Percentiles rank a stretch among this genome's conserved stretches.
Conservation (phyloP, 192 early-diverging fungal species). For the Rhizophagus clarus region DNA sequence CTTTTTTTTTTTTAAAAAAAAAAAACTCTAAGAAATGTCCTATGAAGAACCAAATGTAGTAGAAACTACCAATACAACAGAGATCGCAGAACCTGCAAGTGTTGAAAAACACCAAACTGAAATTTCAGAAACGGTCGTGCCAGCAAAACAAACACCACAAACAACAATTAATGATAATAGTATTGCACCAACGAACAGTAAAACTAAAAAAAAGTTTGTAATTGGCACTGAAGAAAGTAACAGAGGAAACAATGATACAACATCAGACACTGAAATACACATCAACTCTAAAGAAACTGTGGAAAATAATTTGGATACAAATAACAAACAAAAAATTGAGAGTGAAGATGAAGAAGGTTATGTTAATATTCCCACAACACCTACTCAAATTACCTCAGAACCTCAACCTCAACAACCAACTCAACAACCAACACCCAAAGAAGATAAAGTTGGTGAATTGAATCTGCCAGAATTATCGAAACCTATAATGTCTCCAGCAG, state of each 20-base stretch:
- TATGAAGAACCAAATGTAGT: neutral
- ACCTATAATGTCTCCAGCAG: neutral
- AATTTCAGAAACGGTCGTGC: neutral
- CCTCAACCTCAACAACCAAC: neutral
- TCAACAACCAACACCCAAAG: neutral
- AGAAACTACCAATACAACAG: neutral
- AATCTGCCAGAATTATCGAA: neutral
- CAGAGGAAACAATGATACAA: neutral
- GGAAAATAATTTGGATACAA: conserved; percentile 15
- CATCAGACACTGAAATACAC: neutral
- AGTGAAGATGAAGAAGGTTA: neutral
- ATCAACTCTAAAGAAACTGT: neutral
- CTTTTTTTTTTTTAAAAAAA: neutral
- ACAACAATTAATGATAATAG: neutral
- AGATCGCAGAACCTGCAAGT: neutral
- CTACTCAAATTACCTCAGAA: too few relatives aligned
- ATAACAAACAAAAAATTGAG: neutral
- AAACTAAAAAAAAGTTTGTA: conserved; percentile 4
- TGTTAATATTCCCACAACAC: neutral
- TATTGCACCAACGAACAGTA: neutral
- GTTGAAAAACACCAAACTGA: neutral
- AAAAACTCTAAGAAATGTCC: neutral
- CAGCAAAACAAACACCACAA: neutral
- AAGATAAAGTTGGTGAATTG: neutral
- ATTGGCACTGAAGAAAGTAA: conserved; percentile 4